Conservation (phyloP, 345 rosid genomes). For the Lepidium africanum region DNA sequence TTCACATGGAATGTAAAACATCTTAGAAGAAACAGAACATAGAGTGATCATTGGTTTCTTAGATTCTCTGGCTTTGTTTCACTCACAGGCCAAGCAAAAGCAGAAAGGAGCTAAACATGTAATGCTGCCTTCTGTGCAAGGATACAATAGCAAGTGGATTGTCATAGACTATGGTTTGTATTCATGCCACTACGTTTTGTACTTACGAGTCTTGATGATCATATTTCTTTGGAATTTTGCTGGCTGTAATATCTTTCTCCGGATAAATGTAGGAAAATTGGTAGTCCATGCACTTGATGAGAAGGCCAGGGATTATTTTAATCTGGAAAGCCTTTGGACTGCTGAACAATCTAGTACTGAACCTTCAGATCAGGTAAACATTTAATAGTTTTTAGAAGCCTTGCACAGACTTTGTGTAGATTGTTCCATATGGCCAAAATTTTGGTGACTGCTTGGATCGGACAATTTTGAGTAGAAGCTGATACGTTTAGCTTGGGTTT, state of each 20-base stretch:
- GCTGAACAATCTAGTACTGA: slow-evolving; percentile 29
- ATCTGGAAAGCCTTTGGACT: slow-evolving; percentile 67
- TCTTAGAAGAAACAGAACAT: neutral
- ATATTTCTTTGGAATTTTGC: neutral
- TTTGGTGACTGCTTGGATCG: neutral
- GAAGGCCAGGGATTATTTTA: slow-evolving; percentile 79
- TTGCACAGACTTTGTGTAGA: neutral
- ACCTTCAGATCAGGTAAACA: slow-evolving; percentile 37
- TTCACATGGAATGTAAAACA: neutral
- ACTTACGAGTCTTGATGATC: neutral
- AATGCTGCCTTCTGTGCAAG: slow-evolving; percentile 61
- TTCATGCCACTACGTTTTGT: neutral
- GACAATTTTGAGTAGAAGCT: neutral
- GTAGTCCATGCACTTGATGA: slow-evolving; percentile 91
- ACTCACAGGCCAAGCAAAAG: slow-evolving; percentile 74
- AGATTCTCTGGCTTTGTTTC: neutral
- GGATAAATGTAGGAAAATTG: slow-evolving; percentile 46
- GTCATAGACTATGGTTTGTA: slow-evolving; percentile 72
- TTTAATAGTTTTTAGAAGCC: neutral
- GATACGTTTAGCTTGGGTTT: neutral
- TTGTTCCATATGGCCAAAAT: neutral
- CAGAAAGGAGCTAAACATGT: slow-evolving; percentile 61
- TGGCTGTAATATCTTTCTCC: neutral
- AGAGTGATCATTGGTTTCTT: neutral
- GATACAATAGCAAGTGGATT: slow-evolving; percentile 80